Evolutionary conservation across 108 stramenopile species (phyloP), one percentile per base, ranked within the genome.

Genomic region (Schizochytrium sp.): DNA sequence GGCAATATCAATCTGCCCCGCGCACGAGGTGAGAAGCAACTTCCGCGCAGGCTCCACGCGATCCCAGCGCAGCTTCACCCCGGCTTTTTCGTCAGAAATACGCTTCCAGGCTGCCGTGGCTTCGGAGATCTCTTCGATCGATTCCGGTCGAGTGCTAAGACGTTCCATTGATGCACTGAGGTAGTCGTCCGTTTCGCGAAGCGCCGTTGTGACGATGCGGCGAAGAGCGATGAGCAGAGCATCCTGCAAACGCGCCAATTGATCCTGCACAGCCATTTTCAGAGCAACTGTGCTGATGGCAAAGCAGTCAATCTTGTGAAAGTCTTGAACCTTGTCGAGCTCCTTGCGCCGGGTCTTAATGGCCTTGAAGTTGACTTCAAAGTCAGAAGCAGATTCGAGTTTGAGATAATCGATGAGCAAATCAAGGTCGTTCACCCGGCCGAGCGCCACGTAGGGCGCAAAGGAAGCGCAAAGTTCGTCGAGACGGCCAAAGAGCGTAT

Each of bases 321-420:
- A 44, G 58, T 94, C 94, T 5, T 93, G 94, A 0, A 94, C 87
- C 87, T 91, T 91, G 60, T 95, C 94, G 19, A 92, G 90, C 45
- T 94, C 94, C 71, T 89, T 94, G 10, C 93, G 87, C 51, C 88
- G 87, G 43, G 44, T 14, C 90, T 87, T 91, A 43, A 95, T 58
- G 23, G 60, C 57, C 34, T 92, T 90, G 90, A 94, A 92, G 91
- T 92, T 92, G 29, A 60, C 71, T 23, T 92, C 93, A n/a, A 89
- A 93, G 47, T 88, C 72, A 8, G 63, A 14, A 5, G 28, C 58
- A 2, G 88, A 55, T 3, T 8, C 47, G 16, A 72, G 44, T 72
- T 48, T 60, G 53, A 58, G 48, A 5, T 83, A 6, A 53, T 92
- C 92, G 6, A 95, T 92, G 58, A 91, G 92, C 2, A 58, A 44